These are phyloP conservation scores for Calonectria montana DNA, from an alignment of 2,329 filamentous ascomycete species.

Conservation along the genomic window DNA sequence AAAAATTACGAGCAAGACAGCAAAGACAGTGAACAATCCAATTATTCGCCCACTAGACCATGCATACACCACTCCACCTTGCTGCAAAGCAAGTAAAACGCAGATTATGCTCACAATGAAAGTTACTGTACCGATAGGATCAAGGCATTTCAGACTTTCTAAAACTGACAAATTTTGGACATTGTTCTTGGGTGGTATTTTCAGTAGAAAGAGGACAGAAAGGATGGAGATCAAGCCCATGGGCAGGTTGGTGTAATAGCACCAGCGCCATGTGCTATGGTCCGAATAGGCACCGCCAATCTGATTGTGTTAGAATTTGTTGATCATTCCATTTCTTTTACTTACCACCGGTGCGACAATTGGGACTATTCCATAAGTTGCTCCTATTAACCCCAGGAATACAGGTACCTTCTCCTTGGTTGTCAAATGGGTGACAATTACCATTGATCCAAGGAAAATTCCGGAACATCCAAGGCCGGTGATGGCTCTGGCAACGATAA, in stretches of 20 bases:
- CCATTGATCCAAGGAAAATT: slow-evolving; percentile 58
- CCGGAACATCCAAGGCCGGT: slow-evolving; percentile 59
- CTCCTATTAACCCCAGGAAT: slow-evolving; percentile 47
- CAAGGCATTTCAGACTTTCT: neutral
- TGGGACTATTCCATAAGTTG: slow-evolving; percentile 44
- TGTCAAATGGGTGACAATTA: slow-evolving; percentile 56
- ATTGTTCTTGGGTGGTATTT: slow-evolving; percentile 43
- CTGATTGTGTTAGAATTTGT: neutral
- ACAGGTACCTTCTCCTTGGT: slow-evolving; percentile 43
- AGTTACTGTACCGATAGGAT: neutral
- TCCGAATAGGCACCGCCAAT: slow-evolving; percentile 49
- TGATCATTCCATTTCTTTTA: neutral
- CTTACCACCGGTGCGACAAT: slow-evolving; percentile 44
- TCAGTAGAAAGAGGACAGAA: slow-evolving; percentile 48
- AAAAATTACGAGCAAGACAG: slow-evolving; percentile 17
- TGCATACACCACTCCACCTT: neutral
- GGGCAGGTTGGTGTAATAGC: slow-evolving; percentile 33
- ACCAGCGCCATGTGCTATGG: slow-evolving; percentile 35
- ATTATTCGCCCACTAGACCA: slow-evolving; percentile 17
- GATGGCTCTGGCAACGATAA: slow-evolving; percentile 63
- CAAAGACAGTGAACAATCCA: slow-evolving; percentile 5
- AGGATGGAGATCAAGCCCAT: slow-evolving; percentile 44
- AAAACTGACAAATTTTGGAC: neutral
- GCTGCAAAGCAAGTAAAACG: neutral
- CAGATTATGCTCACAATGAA: neutral